Percentiles rank a stretch among this genome's conserved stretches.
These are phyloP conservation scores for Berkeleyomyces basicola DNA, from an alignment of 2,329 filamentous ascomycete species.

Conservation along the genomic window DNA sequence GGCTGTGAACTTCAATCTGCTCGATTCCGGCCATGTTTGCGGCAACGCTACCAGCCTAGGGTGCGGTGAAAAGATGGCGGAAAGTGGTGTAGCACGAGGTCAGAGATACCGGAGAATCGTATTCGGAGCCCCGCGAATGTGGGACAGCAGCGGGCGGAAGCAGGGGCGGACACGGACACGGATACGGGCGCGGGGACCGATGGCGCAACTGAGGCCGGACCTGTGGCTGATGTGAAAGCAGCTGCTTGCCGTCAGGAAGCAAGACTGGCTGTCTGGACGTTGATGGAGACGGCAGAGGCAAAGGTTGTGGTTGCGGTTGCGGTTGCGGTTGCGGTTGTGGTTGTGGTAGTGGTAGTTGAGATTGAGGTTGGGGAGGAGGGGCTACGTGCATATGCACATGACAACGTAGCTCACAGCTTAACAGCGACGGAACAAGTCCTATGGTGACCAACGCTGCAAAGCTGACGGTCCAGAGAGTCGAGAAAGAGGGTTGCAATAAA, in stretches of 20 bases:
- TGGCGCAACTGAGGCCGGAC: neutral
- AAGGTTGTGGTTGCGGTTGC: neutral
- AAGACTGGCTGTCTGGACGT: neutral
- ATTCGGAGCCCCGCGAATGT: neutral
- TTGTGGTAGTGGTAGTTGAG: conserved; percentile 8
- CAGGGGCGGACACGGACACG: neutral
- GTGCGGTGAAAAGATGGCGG: conserved; percentile 1
- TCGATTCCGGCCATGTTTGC: conserved; percentile 76
- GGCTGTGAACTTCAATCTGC: conserved; percentile 92
- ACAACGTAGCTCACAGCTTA: conserved; percentile 13
- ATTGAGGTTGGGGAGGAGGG: conserved; percentile 11
- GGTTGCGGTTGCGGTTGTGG: conserved; percentile 11
- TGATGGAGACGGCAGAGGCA: neutral
- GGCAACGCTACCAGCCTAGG: conserved; percentile 3
- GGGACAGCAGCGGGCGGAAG: neutral
- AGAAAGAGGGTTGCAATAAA: neutral
- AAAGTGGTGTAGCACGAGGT: conserved; percentile 5
- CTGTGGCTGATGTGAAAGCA: neutral
- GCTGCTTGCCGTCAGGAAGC: neutral
- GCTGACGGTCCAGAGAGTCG: neutral
- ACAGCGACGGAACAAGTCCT: conserved; percentile 12
- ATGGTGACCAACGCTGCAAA: conserved; percentile 9
- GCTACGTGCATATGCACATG: conserved; percentile 13
- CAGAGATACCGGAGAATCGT: conserved; percentile 3
- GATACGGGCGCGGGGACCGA: neutral